Evolutionary conservation across 2,329 filamentous ascomycete genomes (phyloP), one percentile per base, ranked within the genome.

Genomic region (Alternaria gaisen): DNA sequence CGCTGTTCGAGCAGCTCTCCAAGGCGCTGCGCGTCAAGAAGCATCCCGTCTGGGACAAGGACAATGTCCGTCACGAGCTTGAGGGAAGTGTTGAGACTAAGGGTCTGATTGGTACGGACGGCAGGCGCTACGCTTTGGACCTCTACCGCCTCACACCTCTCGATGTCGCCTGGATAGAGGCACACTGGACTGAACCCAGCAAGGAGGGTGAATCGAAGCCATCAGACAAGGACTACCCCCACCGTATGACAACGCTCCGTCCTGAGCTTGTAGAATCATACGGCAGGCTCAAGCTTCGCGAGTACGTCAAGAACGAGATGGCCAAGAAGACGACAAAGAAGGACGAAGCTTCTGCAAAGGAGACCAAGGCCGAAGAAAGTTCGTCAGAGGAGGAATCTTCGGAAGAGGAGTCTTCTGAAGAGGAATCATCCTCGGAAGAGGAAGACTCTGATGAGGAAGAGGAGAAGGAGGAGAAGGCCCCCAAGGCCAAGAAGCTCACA

Each of bases 1-100:
- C 90, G 28, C 86, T 92, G 10, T 99, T 99, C 72, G 89, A 92
- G 75, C 93, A 96, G 82, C 86, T 99, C 32, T 97, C 94, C 43
- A 93, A 94, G 80, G 88, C 93, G 3, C 86, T 98, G 72, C 91
- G 91, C 69, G 91, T 97, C 60, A 98, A 98, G 86, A 91, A 91
- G 81, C 95, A 99, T 78, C 85, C 93, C 44, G 96, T 99, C 4
- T 99, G 95, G 95, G 95, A 99, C 80, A 98, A 98, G 85, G 92
- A 97, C 71, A 88, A 90, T 68, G 91, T 93, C 80, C 88, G 91
- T 63, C 93, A 97, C 72, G 93, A 97, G 64, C 85, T 99, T 4
- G 94, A 98, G 79, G 93, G 92, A 41, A 98, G 94, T 72, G 94
- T 99, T 14, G 95, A 99, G 81, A 99, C 95, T 54, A 99, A 99